Base-by-base conservation (phyloP, 2,329 filamentous ascomycete genomes). In the Aureobasidium sp. region DNA sequence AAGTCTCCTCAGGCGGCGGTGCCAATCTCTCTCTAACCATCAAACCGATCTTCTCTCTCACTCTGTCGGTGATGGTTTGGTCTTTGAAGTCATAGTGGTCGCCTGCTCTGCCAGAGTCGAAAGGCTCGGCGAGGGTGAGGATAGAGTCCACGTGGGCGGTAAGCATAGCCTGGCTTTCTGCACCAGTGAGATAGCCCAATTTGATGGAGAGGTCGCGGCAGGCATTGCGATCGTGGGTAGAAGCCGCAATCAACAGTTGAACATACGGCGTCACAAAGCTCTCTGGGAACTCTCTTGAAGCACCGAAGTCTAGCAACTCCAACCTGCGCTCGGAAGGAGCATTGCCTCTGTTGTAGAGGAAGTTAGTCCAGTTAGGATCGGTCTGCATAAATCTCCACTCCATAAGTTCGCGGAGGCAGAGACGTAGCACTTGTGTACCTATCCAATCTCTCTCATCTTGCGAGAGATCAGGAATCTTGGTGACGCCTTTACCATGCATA, bases 301-400 rank as follows among this genome's bases (percentile, higher is more conserved):
- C 94, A 63, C 94, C 94, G 74, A 99, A 99, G 75, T 99, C 95
- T 58, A 99, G 85, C 1, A 99, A 83, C 74, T 96, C 92, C 14
- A 99, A 86, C 70, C 85, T 88, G 61, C 68, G 64, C 10, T 42
- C 50, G 3, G 59, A 61, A 13, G 48, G 29, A 29, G 42, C 21
- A n/a, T 11, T 49, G 8, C 44, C 34, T 37, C 45, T 36, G 29
- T 41, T 37, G 45, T 59, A 99, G 25, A 97, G 81, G 74, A 99
- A 99, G 75, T 99, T 99, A 36, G 93, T 97, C 94, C 94, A 99
- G 79, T 99, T 99, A 42, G 94, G 94, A 72, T 99, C 94, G 5
- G 94, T 99, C 77, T 99, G 94, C 94, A 99, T 99, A 78, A 96
- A 97, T 64, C 82, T 86, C 83, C 97, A 97, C 75, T 96, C 91